Base-by-base conservation (phyloP, 2,329 filamentous ascomycete genomes). In the Talaromyces sp. region DNA sequence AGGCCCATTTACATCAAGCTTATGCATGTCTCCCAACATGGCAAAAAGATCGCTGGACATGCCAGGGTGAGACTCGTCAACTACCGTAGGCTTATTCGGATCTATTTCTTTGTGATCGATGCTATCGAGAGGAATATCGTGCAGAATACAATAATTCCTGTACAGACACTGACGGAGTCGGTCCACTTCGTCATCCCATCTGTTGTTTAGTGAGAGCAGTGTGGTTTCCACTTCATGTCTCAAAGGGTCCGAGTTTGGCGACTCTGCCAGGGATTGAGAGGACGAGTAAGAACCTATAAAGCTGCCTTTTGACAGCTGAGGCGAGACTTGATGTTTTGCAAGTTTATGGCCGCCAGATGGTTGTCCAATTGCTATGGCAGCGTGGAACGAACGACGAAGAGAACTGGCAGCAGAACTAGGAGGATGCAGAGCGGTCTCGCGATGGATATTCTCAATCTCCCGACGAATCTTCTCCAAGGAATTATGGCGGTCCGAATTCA, bases 401-500 rank as follows among this genome's bases (percentile, higher is more conserved):
- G 77, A 76, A 27, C 69, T 75, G 7, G 72, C 69, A 5, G 75
- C 69, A 14, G 75, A 75, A 33, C 61, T 66, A 34, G 73, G 69
- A 12, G 68, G 65, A n/a, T 67, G 61, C 61, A 60, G 67, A 9
- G 65, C 59, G 40, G 60, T 47, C 34, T 82, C 79, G 57, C 79
- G 77, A 67, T 74, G 74, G 30, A 84, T 78, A 33, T 77, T 78
- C 65, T 83, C 83, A 55, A 85, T 79, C 66, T 86, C 82, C 54
- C 82, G 78, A 61, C 83, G 81, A 3, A 85, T 82, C 65, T 79
- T 83, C 63, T 86, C 85, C 62, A 90, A 81, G 3, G 87, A 85
- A 66, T 83, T 80, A 28, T 81, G 78, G 54, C 87, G 82, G 64
- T 89, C 87, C 64, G 84, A 80, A 40, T 83, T 79, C 84, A 90